These are phyloP conservation scores for Akanthomyces lecanii DNA, from an alignment of 2,329 filamentous ascomycete genomes.

Conservation along the genomic window DNA sequence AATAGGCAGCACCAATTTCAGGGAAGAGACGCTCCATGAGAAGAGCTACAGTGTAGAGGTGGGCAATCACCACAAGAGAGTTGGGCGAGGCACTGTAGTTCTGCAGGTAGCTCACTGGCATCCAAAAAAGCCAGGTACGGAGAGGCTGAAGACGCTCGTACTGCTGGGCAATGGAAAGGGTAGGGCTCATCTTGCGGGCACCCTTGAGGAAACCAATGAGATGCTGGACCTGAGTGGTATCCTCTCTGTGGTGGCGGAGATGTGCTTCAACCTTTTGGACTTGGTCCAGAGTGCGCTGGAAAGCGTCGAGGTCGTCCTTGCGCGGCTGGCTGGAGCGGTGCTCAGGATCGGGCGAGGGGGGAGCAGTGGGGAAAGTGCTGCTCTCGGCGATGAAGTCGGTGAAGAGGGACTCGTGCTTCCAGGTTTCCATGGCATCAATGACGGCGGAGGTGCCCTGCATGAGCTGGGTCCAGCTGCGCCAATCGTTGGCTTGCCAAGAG, in stretches of 20 bases:
- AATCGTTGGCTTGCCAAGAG: slow-evolving; percentile 95
- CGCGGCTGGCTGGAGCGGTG: slow-evolving; percentile 58
- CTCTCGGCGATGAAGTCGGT: slow-evolving; percentile 77
- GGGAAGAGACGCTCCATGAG: slow-evolving; percentile 88
- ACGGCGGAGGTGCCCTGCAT: slow-evolving; percentile 90
- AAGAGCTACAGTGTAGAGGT: slow-evolving; percentile 86
- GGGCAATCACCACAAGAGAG: slow-evolving; percentile 77
- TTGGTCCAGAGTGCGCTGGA: slow-evolving; percentile 63
- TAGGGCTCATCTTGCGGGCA: slow-evolving; percentile 65
- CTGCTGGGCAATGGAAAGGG: slow-evolving; percentile 71
- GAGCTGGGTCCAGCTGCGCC: slow-evolving; percentile 88
- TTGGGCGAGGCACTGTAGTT: slow-evolving; percentile 70
- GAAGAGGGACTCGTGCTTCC: slow-evolving; percentile 87
- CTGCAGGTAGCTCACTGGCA: slow-evolving; percentile 79
- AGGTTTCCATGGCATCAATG: slow-evolving; percentile 84
- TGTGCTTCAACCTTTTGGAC: slow-evolving; percentile 65
- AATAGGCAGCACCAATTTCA: slow-evolving; percentile 85
- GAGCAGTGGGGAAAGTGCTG: slow-evolving; percentile 66
- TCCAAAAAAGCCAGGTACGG: slow-evolving; percentile 92
- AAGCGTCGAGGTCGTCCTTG: slow-evolving; percentile 66
- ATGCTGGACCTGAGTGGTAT: slow-evolving; percentile 64
- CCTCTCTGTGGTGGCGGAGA: slow-evolving; percentile 64
- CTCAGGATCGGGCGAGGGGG: slow-evolving; percentile 57
- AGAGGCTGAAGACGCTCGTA: slow-evolving; percentile 87
- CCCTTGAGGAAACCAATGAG: slow-evolving; percentile 69